A percentile compares a stretch with the other conserved stretches of the same genome.
Evolutionary conservation across 305 asterid species (phyloP).

Genomic region (Coffea humblotiana): DNA sequence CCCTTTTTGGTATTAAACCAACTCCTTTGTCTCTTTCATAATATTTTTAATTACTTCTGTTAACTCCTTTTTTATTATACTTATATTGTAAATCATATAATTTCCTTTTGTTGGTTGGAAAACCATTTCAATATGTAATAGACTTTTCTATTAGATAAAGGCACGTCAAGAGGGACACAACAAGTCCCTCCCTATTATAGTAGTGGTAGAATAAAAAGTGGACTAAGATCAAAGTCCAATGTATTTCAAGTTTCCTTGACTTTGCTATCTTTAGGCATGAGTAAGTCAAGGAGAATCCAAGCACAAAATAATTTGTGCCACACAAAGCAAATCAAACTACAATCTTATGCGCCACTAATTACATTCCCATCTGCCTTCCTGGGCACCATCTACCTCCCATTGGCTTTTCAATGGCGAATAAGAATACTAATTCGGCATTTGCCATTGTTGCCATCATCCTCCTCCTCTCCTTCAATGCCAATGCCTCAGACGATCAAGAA

Average conservation of each 20-base stretch:
- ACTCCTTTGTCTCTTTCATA: no score
- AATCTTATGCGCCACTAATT: not conserved
- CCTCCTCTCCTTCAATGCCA: not conserved
- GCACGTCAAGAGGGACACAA: no score
- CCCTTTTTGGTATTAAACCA: no score
- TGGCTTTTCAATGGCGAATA: not conserved
- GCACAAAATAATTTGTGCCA: not conserved
- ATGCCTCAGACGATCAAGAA: not conserved
- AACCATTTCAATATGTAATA: not conserved
- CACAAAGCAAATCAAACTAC: not conserved
- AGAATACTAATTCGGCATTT: not conserved
- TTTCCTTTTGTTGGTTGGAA: not conserved
- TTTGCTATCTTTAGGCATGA: not conserved
- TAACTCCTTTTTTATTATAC: not conserved
- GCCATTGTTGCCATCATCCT: constrained; percentile 1
- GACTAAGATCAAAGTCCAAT: not conserved
- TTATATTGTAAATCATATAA: no score
- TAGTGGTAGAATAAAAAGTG: no score
- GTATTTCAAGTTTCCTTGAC: no score
- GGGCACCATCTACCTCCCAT: not conserved
- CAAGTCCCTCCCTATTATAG: no score
- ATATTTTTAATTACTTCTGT: no score
- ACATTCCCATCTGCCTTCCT: not conserved
- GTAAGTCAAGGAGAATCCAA: not conserved
- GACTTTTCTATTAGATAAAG: not conserved